Base-by-base conservation (phyloP, 2,329 filamentous ascomycete genomes). In the Nemania abortiva region DNA sequence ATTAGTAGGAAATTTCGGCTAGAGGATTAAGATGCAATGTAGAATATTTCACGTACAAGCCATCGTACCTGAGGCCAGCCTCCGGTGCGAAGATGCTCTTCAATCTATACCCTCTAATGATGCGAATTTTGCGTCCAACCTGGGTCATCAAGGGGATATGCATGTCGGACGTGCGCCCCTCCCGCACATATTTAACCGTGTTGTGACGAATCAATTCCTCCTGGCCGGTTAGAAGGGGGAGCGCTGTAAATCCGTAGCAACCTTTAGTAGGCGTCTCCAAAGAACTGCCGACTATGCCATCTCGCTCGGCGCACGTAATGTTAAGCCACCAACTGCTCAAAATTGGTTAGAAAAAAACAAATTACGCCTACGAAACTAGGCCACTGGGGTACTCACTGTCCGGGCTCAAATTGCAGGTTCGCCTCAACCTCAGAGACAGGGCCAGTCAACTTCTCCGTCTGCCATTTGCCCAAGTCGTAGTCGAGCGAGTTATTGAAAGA, bases 1-100 rank as follows among this genome's bases (percentile, higher is more conserved):
- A 20, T 67, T 45, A 62, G 66, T 52, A 62, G 71, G 29, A 27
- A 7, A 49, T 42, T n/a, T n/a, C 24, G 20, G 20, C 18, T 18
- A 29, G 39, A 6, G 3, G 27, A 27, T 11, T n/a, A 9, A 56
- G n/a, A 18, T 20, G 6, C 24, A 37, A 29, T 7, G 22, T 24
- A 18, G 3, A 15, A 22, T 3, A 22, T 50, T 45, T n/a, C 15
- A 80, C 86, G 77, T 79, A 89, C 86, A 88, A 71, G 59, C 88
- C 88, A 74, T 90, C 88, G 69, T 89, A 89, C 68, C 88, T 80
- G 31, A 89, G 74, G 1, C 88, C 88, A 1, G 81, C 85, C 42
- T 75, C 74, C 0, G 88, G 88, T 3, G 87, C 86, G 65, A 84
- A 81, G 1, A 82, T 79, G 64, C 87, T 89, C 70, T 82, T 82